These are phyloP conservation scores for Crassisporium funariophilum DNA, from an alignment of 768 basidiomycete genomes.

Conservation along the genomic window DNA sequence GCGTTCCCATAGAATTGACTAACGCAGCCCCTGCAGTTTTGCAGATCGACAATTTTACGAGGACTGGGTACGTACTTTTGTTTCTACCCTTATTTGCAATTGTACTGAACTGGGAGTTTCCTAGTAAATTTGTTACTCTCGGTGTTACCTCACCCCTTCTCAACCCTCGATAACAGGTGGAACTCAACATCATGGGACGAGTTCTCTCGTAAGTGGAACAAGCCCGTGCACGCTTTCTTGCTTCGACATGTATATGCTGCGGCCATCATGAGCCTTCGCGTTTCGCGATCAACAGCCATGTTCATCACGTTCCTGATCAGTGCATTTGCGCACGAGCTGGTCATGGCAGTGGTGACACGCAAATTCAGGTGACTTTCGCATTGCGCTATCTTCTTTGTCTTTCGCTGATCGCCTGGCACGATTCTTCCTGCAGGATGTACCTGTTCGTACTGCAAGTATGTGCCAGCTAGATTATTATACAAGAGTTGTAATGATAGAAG, in stretches of 20 bases:
- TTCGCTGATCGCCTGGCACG: background rate
- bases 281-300: constrained; percentile 83
- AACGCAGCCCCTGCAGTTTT: constrained; percentile 54
- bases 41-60: constrained; percentile 98
- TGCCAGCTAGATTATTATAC: too few species aligned
- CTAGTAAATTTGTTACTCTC: background rate
- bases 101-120: constrained; percentile 13
- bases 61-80: constrained; percentile 70
- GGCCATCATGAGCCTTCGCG: constrained; percentile 72
- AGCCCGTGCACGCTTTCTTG: constrained; percentile 92
- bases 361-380: constrained; percentile 71
- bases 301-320: constrained; percentile 91
- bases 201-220: constrained; percentile 98
- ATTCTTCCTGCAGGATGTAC: constrained; percentile 63
- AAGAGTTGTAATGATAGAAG: too few species aligned
- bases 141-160: background rate
- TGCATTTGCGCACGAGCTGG: constrained; percentile 89
- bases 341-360: constrained; percentile 93
- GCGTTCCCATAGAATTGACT: background rate
- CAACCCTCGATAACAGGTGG: constrained; percentile 56
- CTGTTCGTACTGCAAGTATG: constrained; percentile 78
- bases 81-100: background rate
- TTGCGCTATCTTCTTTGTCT: background rate
- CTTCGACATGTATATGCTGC: constrained; percentile 95
- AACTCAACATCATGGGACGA: constrained; percentile 97